Evolutionary conservation across 257 asterid genomes (phyloP).

Genomic region (Solanum acaule): DNA sequence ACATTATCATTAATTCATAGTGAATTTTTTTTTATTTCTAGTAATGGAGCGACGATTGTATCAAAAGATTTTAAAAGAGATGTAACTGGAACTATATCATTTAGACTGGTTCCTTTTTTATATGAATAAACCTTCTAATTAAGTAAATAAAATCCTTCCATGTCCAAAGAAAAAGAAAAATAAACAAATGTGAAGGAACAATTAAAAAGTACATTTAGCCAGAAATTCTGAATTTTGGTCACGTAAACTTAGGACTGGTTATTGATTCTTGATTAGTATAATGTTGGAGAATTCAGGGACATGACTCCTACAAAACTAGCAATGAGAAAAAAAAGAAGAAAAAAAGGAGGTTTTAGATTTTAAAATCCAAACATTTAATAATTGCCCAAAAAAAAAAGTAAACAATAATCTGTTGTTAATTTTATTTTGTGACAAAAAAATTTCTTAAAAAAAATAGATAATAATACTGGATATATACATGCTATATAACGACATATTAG

Average conservation of each 20-base stretch:
- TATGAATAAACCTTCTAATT: too few relatives aligned
- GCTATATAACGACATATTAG: background rate
- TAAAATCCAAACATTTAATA: background rate
- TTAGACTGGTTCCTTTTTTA: too few relatives aligned
- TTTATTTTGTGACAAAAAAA: background rate
- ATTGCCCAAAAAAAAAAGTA: background rate
- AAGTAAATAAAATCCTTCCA: too few relatives aligned
- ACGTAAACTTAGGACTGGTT: background rate
- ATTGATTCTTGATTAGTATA: background rate
- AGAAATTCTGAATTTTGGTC: background rate
- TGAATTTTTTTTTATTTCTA: background rate
- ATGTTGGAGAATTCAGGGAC: background rate
- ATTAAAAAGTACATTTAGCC: background rate
- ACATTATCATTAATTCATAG: background rate
- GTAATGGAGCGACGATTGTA: too few relatives aligned
- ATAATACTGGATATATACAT: background rate
- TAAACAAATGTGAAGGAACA: background rate
- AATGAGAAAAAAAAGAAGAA: background rate
- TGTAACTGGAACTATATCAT: too few relatives aligned
- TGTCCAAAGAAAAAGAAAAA: background rate
- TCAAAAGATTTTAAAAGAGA: too few relatives aligned
- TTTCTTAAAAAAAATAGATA: too few relatives aligned
- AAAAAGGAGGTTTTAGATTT: background rate
- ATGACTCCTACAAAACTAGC: background rate
- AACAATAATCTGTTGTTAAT: background rate